Evolutionary conservation across 2,329 filamentous ascomycete genomes (phyloP), one percentile per base, ranked within the genome.

Genomic region (Colletotrichum cordylinicola): DNA sequence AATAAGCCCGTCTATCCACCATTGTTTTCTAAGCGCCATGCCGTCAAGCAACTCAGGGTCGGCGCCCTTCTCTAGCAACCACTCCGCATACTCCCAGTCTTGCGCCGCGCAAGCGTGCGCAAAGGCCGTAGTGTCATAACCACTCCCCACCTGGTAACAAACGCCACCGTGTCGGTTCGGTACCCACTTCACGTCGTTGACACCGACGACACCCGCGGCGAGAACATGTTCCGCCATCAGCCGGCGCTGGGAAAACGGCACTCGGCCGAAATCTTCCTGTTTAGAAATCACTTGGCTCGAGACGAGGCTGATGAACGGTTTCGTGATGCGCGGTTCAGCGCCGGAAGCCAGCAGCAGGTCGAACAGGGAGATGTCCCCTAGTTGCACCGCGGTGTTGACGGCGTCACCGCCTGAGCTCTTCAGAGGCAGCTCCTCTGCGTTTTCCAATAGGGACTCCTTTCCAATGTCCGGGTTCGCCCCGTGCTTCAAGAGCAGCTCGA

Each of bases 401-500:
- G 29, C 27, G 4, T 33, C 56, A 0, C 56, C 56, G 1, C 24
- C 31, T 3, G 18, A 2, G 9, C 56, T 29, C 6, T 33, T 29
- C 0, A 33, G 4, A 60, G 27, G 21, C 27, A 5, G 18, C 1
- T 16, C 9, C 24, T n/a, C n/a, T n/a, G n/a, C n/a, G 2, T 4
- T 13, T 31, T 6, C 24, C 1, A 2, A 0, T 8, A 31, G 9
- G 13, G 18, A 33, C 0, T 2, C 0, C 9, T 2, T 1, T 1
- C 29, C 56, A 18, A 61, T 61, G 1, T 61, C 31, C 0, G 56
- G 56, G 0, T 61, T 31, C 2, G 56, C 56, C 27, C 56, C 56
- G 27, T 29, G 27, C 24, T 61, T 0, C 0, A 61, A 1, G 27
- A 61, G 56, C 18, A 61, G n/a, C 27, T 13, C 31, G 3, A 31